These are phyloP conservation scores for Aspergillus alliaceus DNA, from an alignment of 2,329 filamentous ascomycete genomes.

Conservation along the genomic window DNA sequence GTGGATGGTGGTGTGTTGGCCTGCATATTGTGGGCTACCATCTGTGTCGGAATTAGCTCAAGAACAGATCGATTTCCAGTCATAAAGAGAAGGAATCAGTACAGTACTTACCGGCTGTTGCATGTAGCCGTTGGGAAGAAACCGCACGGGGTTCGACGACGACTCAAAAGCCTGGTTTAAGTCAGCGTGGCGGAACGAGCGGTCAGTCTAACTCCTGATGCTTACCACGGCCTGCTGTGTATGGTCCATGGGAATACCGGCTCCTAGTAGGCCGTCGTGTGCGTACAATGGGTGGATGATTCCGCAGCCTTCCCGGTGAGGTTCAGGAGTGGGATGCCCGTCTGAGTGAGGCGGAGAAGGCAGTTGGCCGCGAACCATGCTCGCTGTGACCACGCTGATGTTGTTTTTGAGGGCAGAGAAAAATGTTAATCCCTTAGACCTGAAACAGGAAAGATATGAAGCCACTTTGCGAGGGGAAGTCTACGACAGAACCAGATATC, in stretches of 20 bases:
- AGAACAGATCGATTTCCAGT: background rate
- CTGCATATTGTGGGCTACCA: constrained; percentile 18
- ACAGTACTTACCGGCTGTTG: constrained; percentile 24
- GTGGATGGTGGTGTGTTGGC: constrained; percentile 26
- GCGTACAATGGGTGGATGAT: constrained; percentile 16
- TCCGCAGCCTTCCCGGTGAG: constrained; percentile 12
- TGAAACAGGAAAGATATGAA: background rate
- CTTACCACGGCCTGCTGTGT: constrained; percentile 23
- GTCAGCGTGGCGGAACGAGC: background rate
- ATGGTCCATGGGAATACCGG: background rate
- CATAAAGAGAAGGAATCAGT: no score
- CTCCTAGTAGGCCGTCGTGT: constrained; percentile 5
- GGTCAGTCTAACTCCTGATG: background rate
- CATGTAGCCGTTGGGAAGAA: constrained; percentile 16
- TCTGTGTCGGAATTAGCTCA: constrained; percentile 7
- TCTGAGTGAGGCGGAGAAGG: constrained; percentile 33
- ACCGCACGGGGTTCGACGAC: constrained; percentile 13
- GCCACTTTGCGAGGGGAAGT: background rate
- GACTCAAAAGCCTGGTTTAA: constrained; percentile 18
- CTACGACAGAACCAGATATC: background rate
- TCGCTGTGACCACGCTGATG: constrained; percentile 11
- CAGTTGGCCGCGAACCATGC: constrained; percentile 21
- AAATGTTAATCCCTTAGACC: background rate
- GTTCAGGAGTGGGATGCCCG: constrained; percentile 20
- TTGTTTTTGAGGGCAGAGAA: background rate